Percentiles rank a stretch among this genome's conserved stretches.
Evolutionary conservation across 768 basidiomycete genomes (phyloP).

Genomic region (Daedalea quercina): DNA sequence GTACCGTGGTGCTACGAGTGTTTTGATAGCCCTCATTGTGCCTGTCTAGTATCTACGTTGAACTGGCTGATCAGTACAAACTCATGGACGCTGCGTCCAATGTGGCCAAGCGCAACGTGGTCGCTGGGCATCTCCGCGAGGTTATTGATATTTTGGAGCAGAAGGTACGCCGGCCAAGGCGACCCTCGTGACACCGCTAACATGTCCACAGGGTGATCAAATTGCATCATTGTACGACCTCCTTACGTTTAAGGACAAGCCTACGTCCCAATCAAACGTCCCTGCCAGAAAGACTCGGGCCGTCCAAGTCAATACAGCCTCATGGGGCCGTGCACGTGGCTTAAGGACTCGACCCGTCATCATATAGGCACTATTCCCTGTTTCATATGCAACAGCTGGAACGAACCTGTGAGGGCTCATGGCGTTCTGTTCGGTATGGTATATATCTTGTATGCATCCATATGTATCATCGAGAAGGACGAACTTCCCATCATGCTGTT

Average conservation of each 20-base stretch:
- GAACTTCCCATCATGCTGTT: too few species aligned
- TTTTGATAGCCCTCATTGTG: too few species aligned
- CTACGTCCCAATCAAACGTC: constrained; percentile 17
- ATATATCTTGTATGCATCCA: too few species aligned
- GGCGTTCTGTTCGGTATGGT: too few species aligned
- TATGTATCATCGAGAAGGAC: too few species aligned
- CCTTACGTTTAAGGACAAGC: constrained; percentile 69
- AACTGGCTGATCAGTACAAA: constrained; percentile 91
- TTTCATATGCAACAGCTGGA: too few species aligned
- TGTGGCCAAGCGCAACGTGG: constrained; percentile 72
- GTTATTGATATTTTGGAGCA: constrained; percentile 89
- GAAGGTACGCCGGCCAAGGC: constrained; percentile 50
- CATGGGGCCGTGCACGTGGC: not conserved
- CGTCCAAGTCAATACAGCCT: not conserved
- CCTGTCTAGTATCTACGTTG: constrained; percentile 66
- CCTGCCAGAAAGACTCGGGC: not conserved
- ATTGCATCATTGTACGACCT: constrained; percentile 88
- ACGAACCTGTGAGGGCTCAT: too few species aligned
- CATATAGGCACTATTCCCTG: too few species aligned
- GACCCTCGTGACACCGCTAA: not conserved
- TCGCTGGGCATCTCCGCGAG: constrained; percentile 84
- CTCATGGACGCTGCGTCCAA: constrained; percentile 80
- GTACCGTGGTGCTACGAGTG: too few species aligned
- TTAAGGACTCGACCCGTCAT: not conserved
- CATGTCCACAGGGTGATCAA: constrained; percentile 69